Evolutionary conservation across 2,329 filamentous ascomycete species (phyloP), one percentile per base, ranked within the genome.

Genomic region (Ophiosphaerella narmari): DNA sequence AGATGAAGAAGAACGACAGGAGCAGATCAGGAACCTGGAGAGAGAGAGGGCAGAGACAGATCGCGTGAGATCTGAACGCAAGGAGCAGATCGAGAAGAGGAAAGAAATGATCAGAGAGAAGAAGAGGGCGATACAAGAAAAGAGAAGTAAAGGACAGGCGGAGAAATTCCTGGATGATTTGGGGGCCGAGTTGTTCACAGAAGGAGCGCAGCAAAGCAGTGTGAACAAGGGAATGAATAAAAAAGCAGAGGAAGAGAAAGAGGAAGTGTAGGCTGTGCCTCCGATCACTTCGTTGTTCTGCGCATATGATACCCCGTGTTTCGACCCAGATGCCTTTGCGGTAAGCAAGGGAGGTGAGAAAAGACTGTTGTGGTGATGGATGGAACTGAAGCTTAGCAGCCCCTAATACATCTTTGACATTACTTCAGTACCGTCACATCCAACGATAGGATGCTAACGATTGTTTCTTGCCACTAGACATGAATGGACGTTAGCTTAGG

Each of bases 1-100:
- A 58, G 88, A 96, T 71, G 86, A 88, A 66, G 85, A 82, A 58
- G 78, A 80, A 57, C 74, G 83, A 40, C 79, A 86, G 67, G 74
- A 75, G 63, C 90, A 97, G 79, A 96, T 97, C 90, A 80, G 83
- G 59, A 82, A 80, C 38, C 76, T 97, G 47, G 82, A 85, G 56
- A 78, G 80, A 60, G 86, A 91, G 70, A 79, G 89, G 50, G 74
- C 78, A 54, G 82, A 85, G 66, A 94, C 90, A 43, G 87, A 91
- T 72, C 76, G 78, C 46, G 81, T 82, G 60, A 78, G 88, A 50
- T 35, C 23, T n/a, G 60, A 63, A 43, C 38, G 65, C 39, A 62
- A 62, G 40, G 80, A 78, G 62, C 78, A 86, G 67, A 81, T 80
- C 60, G 77, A 75, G 60, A 82, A 87, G 66, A 82, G 90, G 59